These are phyloP conservation scores for Metarhizium album DNA, from an alignment of 2,329 filamentous ascomycete species.

Conservation along the genomic window DNA sequence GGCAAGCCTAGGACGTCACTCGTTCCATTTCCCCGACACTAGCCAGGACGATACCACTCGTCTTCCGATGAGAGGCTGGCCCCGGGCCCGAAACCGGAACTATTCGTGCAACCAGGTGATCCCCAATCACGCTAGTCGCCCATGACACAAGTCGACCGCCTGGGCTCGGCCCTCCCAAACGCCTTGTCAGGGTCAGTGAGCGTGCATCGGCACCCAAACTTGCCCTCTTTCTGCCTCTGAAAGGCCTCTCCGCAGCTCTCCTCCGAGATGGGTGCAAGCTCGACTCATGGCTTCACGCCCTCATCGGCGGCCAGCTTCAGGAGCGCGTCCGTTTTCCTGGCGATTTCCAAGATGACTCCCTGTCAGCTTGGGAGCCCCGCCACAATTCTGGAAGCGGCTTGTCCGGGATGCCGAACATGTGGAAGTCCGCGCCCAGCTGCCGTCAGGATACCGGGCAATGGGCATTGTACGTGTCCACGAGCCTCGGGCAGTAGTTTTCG, in stretches of 20 bases:
- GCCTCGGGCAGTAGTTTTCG: slow-evolving; percentile 38
- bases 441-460: slow-evolving; percentile 44
- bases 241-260: slow-evolving; percentile 60
- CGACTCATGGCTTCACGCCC: slow-evolving; percentile 44
- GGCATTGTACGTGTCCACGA: slow-evolving; percentile 46
- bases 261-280: slow-evolving; percentile 54
- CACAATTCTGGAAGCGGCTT: slow-evolving; percentile 32
- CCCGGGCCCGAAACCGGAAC: too few species aligned
- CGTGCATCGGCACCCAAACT: slow-evolving; percentile 64
- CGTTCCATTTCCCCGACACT: too few species aligned
- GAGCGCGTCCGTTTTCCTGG: slow-evolving; percentile 48
- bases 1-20: too few species aligned
- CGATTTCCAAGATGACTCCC: slow-evolving; percentile 51
- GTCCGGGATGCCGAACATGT: slow-evolving; percentile 47
- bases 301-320: slow-evolving; percentile 45
- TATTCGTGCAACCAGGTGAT: too few species aligned
- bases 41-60: too few species aligned
- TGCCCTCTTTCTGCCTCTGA: slow-evolving; percentile 56
- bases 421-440: slow-evolving; percentile 45
- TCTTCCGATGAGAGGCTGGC: too few species aligned
- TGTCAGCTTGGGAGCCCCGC: slow-evolving; percentile 40
- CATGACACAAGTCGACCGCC: too few species aligned
- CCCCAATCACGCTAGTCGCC: too few species aligned
- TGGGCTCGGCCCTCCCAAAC: too few species aligned
- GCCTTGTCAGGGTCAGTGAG: slow-evolving; percentile 57